Percentiles rank a stretch among this genome's conserved stretches.
These are phyloP conservation scores for Aspergillus viridinutans DNA, from an alignment of 2,329 filamentous ascomycete species.

Conservation along the genomic window DNA sequence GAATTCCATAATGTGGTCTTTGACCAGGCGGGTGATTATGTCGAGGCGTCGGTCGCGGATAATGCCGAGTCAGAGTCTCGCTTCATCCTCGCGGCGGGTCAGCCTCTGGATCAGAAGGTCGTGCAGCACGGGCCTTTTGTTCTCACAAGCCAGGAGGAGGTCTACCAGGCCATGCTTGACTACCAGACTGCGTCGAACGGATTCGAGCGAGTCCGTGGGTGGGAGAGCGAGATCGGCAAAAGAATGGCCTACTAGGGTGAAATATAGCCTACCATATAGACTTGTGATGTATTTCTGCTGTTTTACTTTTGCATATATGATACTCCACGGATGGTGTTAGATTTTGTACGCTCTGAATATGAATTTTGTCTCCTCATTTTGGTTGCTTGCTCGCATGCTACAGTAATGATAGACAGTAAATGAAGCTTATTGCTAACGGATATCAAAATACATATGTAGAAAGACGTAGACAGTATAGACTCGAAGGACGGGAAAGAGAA, in stretches of 20 bases:
- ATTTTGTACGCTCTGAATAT: neutral
- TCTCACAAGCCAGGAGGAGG: conserved; percentile 65
- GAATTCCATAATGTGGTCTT: conserved; percentile 90
- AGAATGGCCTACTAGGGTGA: conserved; percentile 49
- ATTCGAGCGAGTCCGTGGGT: conserved; percentile 73
- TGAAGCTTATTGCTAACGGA: neutral
- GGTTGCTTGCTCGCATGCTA: too few relatives aligned
- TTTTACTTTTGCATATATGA: conserved; percentile 1
- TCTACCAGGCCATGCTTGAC: conserved; percentile 72
- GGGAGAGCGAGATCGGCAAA: conserved; percentile 85
- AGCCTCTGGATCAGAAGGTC: conserved; percentile 73
- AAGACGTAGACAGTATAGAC: neutral
- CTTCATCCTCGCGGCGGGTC: conserved; percentile 68
- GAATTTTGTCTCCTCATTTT: too few relatives aligned
- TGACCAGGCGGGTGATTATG: conserved; percentile 69
- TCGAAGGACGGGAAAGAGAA: neutral
- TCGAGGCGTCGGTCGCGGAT: conserved; percentile 66
- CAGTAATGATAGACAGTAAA: neutral
- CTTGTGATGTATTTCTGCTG: neutral
- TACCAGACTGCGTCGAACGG: conserved; percentile 70
- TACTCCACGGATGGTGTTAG: neutral
- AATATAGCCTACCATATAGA: neutral
- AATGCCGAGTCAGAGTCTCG: conserved; percentile 54
- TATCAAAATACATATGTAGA: neutral
- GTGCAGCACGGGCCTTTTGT: conserved; percentile 86